Evolutionary conservation across 169 alveolate genomes (phyloP), one percentile per base, ranked within the genome.

Genomic region (Sarcocystis neurona): DNA sequence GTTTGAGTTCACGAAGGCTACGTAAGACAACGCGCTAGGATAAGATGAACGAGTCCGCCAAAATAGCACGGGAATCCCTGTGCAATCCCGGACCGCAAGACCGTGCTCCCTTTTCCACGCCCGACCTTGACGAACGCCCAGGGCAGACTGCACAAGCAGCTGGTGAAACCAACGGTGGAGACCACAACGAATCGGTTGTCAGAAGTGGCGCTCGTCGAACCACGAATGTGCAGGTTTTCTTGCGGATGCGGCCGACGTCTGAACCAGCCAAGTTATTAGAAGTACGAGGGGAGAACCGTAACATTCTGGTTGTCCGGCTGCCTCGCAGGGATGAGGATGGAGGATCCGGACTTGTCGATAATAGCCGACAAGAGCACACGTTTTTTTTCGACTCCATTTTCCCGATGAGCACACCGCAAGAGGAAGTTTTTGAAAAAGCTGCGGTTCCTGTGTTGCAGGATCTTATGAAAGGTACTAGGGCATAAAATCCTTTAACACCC

Each of bases 351-450:
- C 84, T 92, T 60, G 93, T 94, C 23, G 93, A 95, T 89, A 95
- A 94, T 78, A 80, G 92, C 53, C 91, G 92, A 32, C 92, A 91
- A 66, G 91, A 89, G 74, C 93, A 88, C 85, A 80, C 75, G 39
- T 97, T 95, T 89, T 85, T 77, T 47, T 97, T 95, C 84, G 97
- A 95, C 82, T 94, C 94, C 44, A 93, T 96, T 15, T 94, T 94
- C 74, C 94, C 91, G 53, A 91, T 92, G 84, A 79, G 91, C 23
- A 89, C 97, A 18, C 90, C 93, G 27, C 95, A 97, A 89, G 98
- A 96, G 66, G 93, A 94, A 70, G 95, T 97, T 32, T 97, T 97
- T 86, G 92, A 94, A 44, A 93, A 87, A 39, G 95, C 95, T 27
- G 99, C 98, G 12, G 47, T 58, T 8, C 91, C 93, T 23, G 89